These are phyloP conservation scores for Lepidopterella palustris DNA, from an alignment of 495 filamentous ascomycete genomes.

Conservation along the genomic window DNA sequence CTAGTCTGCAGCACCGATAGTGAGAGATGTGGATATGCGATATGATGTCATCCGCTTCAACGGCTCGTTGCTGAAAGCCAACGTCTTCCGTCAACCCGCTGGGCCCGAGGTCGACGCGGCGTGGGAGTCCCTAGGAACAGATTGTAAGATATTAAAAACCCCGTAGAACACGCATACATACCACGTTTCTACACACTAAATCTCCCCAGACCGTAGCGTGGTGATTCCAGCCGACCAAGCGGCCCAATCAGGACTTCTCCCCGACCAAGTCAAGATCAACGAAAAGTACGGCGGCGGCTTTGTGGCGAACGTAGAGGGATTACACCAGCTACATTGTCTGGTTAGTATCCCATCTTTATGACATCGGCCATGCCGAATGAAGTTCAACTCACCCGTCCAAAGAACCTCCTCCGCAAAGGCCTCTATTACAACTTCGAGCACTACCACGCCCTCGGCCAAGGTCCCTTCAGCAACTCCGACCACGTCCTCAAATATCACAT, in stretches of 20 bases:
- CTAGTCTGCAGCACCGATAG: conserved; percentile 32
- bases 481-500: conserved; percentile 45
- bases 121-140: conserved; percentile 49
- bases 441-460: conserved; percentile 43
- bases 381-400: not conserved
- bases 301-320: conserved; percentile 49
- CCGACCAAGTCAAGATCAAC: conserved; percentile 46
- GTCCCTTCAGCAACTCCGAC: conserved; percentile 46
- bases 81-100: conserved; percentile 46
- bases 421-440: conserved; percentile 53
- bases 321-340: conserved; percentile 54
- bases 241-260: conserved; percentile 36
- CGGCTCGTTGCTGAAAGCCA: conserved; percentile 48
- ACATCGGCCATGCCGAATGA: not conserved
- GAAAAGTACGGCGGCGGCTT: conserved; percentile 49
- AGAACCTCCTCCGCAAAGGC: conserved; percentile 50
- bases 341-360: conserved; percentile 23
- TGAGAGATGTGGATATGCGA: conserved; percentile 33
- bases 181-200: too few species aligned
- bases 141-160: conserved; percentile 34
- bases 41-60: conserved; percentile 41
- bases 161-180: not conserved
- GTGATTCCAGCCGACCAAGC: conserved; percentile 39
- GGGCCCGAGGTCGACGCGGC: conserved; percentile 52
- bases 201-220: conserved; percentile 38